A percentile compares a stretch with the other conserved stretches of the same genome.
phyloP scores from a whole-genome alignment of 331 rosid genomes.

The Malus hybrid region DNA sequence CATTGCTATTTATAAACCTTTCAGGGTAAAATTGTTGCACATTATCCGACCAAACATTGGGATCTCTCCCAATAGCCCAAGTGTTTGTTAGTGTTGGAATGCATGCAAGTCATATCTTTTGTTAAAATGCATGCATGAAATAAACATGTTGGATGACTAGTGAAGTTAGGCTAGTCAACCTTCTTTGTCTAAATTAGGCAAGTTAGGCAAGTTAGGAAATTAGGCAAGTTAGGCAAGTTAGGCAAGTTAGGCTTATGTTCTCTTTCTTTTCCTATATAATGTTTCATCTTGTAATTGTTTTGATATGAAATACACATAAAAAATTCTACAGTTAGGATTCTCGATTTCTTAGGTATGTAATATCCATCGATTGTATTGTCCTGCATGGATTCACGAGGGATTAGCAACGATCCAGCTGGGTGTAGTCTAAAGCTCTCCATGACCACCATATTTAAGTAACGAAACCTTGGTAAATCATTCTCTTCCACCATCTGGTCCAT shows the following conservation, averaged over 20 bases:
- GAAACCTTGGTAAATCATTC: conserved; percentile 14
- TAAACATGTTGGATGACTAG: too few relatives aligned
- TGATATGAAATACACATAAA: too few relatives aligned
- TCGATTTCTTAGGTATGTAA: conserved; percentile 16
- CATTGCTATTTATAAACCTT: conserved; percentile 16
- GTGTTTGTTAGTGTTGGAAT: not conserved
- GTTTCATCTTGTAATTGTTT: too few relatives aligned
- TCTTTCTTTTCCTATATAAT: too few relatives aligned
- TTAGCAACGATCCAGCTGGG: conserved; percentile 11
- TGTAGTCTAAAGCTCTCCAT: conserved; percentile 32
- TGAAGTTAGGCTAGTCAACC: too few relatives aligned
- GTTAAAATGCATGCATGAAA: too few relatives aligned
- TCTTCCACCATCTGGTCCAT: conserved; percentile 24
- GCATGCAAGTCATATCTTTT: too few relatives aligned
- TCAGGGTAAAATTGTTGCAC: conserved; percentile 31
- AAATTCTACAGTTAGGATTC: not conserved
- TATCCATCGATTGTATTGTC: conserved; percentile 19
- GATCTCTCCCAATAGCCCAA: conserved; percentile 29
- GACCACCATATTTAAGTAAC: conserved; percentile 34
- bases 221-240: too few relatives aligned
- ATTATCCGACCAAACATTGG: conserved; percentile 28
- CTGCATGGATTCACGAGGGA: conserved; percentile 18
- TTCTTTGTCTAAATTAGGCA: too few relatives aligned
- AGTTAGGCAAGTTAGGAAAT: too few relatives aligned
- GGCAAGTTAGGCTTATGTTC: too few relatives aligned